These are phyloP conservation scores for Groenewaldozyma tartarivorans DNA, from an alignment of 805 yeast genomes.

Conservation along the genomic window DNA sequence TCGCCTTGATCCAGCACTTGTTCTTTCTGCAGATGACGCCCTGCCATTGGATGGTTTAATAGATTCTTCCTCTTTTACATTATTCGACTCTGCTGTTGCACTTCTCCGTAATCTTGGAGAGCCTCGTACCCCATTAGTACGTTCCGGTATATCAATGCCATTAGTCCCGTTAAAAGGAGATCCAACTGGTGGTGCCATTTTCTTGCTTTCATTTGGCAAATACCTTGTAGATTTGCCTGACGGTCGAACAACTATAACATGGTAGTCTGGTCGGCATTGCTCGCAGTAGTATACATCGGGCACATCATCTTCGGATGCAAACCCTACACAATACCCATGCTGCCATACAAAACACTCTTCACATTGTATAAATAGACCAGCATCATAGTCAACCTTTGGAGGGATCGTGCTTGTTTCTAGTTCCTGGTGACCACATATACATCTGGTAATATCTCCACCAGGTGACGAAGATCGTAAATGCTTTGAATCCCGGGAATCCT, in stretches of 20 bases:
- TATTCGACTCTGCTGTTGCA: background rate
- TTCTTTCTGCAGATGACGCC: background rate
- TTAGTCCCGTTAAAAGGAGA: too few species aligned
- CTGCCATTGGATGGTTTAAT: background rate
- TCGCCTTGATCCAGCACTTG: constrained; percentile 5
- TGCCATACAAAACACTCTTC: constrained; percentile 95
- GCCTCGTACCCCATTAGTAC: background rate
- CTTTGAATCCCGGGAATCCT: background rate
- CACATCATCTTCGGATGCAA: constrained; percentile 58
- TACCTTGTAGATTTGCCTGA: constrained; percentile 42
- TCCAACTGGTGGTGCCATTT: background rate
- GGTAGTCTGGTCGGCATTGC: constrained; percentile 77
- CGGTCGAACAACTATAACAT: constrained; percentile 41
- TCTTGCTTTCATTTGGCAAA: constrained; percentile 33
- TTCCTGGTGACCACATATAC: constrained; percentile 47
- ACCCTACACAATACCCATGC: constrained; percentile 92
- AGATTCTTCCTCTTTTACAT: background rate
- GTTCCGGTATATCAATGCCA: background rate
- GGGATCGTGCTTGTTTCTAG: constrained; percentile 26
- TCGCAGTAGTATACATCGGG: constrained; percentile 97
- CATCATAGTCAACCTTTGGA: constrained; percentile 36
- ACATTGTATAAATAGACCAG: constrained; percentile 92
- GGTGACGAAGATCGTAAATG: background rate
- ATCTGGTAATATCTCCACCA: constrained; percentile 39
- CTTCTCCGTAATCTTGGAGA: background rate